These are phyloP conservation scores for Hydnomerulius pinastri DNA, from an alignment of 768 basidiomycete genomes.

Conservation along the genomic window DNA sequence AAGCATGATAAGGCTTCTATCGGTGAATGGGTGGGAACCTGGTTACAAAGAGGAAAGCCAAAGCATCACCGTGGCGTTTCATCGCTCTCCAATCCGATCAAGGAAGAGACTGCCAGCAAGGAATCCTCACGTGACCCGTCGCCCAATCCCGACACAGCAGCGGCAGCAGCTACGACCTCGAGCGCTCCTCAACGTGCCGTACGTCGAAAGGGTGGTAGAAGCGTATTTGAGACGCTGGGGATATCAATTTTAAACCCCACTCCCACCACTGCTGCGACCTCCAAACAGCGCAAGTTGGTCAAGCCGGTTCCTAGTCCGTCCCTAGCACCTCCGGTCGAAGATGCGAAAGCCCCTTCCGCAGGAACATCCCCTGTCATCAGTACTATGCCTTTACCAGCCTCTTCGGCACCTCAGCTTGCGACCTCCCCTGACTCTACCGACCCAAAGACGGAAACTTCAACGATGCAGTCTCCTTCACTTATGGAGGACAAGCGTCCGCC, in stretches of 20 bases:
- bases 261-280: constrained; percentile 26
- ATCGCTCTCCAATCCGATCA: constrained; percentile 18
- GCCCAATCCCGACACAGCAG: constrained; percentile 14
- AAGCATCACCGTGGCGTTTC: constrained; percentile 28
- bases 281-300: constrained; percentile 21
- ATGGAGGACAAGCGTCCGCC: constrained; percentile 31
- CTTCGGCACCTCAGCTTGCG: constrained; percentile 31
- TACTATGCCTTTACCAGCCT: constrained; percentile 16
- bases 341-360: constrained; percentile 11
- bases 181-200: constrained; percentile 13
- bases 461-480: constrained; percentile 26
- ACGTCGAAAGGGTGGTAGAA: constrained; percentile 52
- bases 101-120: constrained; percentile 22
- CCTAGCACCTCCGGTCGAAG: constrained; percentile 8
- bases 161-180: constrained; percentile 11
- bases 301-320: constrained; percentile 31
- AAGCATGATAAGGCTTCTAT: constrained; percentile 41
- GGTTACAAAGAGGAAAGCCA: constrained; percentile 59
- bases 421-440: constrained; percentile 24
- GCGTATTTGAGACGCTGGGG: constrained; percentile 72
- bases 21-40: constrained; percentile 79
- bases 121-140: constrained; percentile 25
- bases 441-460: constrained; percentile 26
- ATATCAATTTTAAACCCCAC: constrained; percentile 65
- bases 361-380: constrained; percentile 21